Evolutionary conservation across 2,329 filamentous ascomycete species (phyloP).

Genomic region (Aspergillus oerlinghausenensis): DNA sequence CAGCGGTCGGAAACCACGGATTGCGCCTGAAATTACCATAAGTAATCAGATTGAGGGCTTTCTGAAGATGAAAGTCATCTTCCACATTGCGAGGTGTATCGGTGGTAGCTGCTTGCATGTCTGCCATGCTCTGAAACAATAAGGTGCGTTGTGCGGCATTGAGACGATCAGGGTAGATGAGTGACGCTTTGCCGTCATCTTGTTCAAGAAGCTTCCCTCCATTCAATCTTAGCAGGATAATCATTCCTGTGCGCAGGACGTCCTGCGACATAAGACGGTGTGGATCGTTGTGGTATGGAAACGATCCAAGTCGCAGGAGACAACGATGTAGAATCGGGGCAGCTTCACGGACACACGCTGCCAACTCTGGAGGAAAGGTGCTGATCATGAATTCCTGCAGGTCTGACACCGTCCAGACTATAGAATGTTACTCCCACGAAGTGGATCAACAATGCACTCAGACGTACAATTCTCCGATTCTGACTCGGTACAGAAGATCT

Average conservation of each 20-base stretch:
- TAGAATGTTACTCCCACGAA: not conserved
- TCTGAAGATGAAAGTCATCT: not conserved
- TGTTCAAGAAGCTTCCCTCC: not conserved
- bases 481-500: not conserved
- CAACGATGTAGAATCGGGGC: not conserved
- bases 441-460: too few species aligned
- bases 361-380: not conserved
- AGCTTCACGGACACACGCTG: not conserved
- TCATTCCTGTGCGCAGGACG: not conserved
- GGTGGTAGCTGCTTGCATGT: not conserved
- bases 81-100: not conserved
- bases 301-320: not conserved
- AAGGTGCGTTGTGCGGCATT: not conserved
- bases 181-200: not conserved
- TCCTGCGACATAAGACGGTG: not conserved
- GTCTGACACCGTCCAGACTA: not conserved
- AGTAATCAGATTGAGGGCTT: not conserved
- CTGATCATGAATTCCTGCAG: not conserved
- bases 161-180: not conserved
- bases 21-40: not conserved
- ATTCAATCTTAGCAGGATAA: not conserved
- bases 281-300: conserved; percentile 2
- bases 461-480: too few species aligned
- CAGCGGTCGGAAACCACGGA: not conserved
- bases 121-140: not conserved